Conservation (phyloP, 2,329 filamentous ascomycete species). For the Keithomyces neogunnii region DNA sequence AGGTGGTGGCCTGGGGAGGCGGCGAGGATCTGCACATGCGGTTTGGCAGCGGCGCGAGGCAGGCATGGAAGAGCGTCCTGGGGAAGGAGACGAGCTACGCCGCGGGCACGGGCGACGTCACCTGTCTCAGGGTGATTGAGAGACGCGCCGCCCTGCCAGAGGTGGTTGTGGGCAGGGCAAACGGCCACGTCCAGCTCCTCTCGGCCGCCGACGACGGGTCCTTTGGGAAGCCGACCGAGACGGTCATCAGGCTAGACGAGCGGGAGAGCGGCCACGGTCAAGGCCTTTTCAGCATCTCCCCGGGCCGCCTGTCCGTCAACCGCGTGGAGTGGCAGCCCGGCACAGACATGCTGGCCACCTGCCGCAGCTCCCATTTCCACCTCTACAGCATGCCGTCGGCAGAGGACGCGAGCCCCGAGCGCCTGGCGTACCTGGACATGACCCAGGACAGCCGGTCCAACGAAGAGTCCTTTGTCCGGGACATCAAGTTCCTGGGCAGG, state of each 20-base stretch:
- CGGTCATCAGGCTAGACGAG: slow-evolving; percentile 11
- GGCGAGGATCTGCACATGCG: slow-evolving; percentile 42
- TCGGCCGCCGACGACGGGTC: slow-evolving; percentile 25
- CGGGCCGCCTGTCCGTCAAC: slow-evolving; percentile 20
- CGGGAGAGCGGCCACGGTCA: neutral
- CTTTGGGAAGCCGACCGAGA: slow-evolving; percentile 17
- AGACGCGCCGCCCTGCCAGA: slow-evolving; percentile 18
- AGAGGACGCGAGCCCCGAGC: slow-evolving; percentile 7
- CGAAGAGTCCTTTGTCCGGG: slow-evolving; percentile 19
- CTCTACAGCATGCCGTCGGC: slow-evolving; percentile 18
- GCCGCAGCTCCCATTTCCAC: slow-evolving; percentile 20
- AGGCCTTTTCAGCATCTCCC: slow-evolving; percentile 3
- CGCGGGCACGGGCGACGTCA: slow-evolving; percentile 41
- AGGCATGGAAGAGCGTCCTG: slow-evolving; percentile 27
- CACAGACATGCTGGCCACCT: slow-evolving; percentile 20
- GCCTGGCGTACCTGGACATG: slow-evolving; percentile 19
- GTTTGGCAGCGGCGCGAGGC: slow-evolving; percentile 19
- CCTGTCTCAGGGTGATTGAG: slow-evolving; percentile 35
- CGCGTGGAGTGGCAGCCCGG: slow-evolving; percentile 25
- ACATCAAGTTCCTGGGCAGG: slow-evolving; percentile 36
- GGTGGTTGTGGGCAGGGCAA: slow-evolving; percentile 39
- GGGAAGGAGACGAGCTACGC: slow-evolving; percentile 31
- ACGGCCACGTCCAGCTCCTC: slow-evolving; percentile 38
- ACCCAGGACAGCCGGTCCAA: slow-evolving; percentile 9
- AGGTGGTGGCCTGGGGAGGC: slow-evolving; percentile 41